phyloP scores from a whole-genome alignment of 2,329 filamentous ascomycete genomes.

The Nemania diffusa region DNA sequence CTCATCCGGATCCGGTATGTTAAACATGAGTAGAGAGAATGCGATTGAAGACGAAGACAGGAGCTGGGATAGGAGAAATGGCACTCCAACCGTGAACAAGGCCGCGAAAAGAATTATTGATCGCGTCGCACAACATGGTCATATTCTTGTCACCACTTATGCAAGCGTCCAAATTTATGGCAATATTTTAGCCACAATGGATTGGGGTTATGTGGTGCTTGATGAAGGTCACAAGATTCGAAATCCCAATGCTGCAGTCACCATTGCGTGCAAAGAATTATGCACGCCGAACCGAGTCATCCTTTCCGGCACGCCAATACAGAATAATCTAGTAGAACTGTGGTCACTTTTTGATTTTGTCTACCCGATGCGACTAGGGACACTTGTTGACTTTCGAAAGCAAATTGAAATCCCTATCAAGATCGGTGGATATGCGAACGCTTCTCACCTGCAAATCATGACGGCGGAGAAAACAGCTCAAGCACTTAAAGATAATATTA shows the following conservation, averaged over 20 bases:
- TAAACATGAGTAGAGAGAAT: constrained; percentile 78
- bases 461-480: constrained; percentile 95
- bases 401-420: constrained; percentile 96
- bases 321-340: constrained; percentile 42
- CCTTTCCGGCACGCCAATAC: constrained; percentile 84
- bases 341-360: constrained; percentile 87
- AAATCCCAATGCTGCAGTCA: constrained; percentile 94
- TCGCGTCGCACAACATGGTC: constrained; percentile 82
- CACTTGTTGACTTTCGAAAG: constrained; percentile 86
- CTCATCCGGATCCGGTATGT: constrained; percentile 95
- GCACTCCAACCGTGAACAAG: constrained; percentile 65
- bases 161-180: constrained; percentile 94
- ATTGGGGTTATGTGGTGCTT: constrained; percentile 94
- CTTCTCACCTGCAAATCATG: constrained; percentile 92
- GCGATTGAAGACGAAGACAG: constrained; percentile 65
- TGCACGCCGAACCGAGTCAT: constrained; percentile 91
- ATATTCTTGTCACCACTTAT: constrained; percentile 95
- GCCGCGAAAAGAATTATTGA: constrained; percentile 84
- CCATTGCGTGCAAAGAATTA: constrained; percentile 93
- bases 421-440: constrained; percentile 93
- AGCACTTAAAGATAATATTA: constrained; percentile 92
- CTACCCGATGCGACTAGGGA: constrained; percentile 94
- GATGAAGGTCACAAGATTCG: constrained; percentile 99
- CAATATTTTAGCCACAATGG: constrained; percentile 79
- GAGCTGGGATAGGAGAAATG: constrained; percentile 60